phyloP scores from a whole-genome alignment of 495 filamentous ascomycete species.

The Melanomma pulvis-pyrius region DNA sequence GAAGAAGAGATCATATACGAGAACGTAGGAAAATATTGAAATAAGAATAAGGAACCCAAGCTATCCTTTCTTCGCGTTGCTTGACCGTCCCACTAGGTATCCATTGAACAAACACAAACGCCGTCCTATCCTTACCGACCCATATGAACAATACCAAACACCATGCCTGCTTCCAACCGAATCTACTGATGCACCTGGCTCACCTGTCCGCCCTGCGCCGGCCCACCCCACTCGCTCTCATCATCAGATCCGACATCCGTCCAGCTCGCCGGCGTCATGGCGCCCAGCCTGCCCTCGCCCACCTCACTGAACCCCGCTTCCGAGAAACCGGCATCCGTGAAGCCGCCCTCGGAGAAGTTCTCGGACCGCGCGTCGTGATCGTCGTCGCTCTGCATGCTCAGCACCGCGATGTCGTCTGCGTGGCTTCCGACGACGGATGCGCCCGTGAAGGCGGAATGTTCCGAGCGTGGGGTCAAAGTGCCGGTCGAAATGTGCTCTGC shows the following conservation, averaged over 20 bases:
- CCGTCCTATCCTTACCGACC: background rate
- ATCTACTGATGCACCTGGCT: slow-evolving; percentile 20
- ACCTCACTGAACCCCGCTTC: slow-evolving; percentile 32
- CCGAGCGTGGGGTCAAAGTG: slow-evolving; percentile 36
- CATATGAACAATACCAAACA: background rate
- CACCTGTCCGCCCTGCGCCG: slow-evolving; percentile 10
- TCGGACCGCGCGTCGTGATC: slow-evolving; percentile 37
- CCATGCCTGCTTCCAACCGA: background rate
- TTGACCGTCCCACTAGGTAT: too few relatives aligned
- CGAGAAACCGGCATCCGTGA: slow-evolving; percentile 31
- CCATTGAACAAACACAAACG: background rate
- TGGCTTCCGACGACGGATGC: slow-evolving; percentile 30
- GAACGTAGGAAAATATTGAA: background rate
- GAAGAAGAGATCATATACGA: background rate
- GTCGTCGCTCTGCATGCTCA: slow-evolving; percentile 34
- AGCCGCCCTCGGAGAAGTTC: slow-evolving; percentile 32
- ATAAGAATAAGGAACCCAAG: background rate
- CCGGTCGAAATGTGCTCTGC: slow-evolving; percentile 33
- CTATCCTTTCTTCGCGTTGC: too few relatives aligned
- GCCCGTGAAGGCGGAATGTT: slow-evolving; percentile 26
- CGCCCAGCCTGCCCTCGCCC: slow-evolving; percentile 17
- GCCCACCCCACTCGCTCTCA: slow-evolving; percentile 35
- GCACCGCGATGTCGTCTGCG: slow-evolving; percentile 34
- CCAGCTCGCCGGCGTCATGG: slow-evolving; percentile 37
- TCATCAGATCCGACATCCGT: slow-evolving; percentile 41